Evolutionary conservation across 306 rosid genomes (phyloP).

Genomic region (barrel medic (Medicago truncatula)): MtrunA17r5.0-ANR NC_053048.1:34403001-34403500

Average conservation of each 20-base stretch:
- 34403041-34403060: constrained; percentile 8
- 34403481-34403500: not conserved
- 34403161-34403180: constrained; percentile 6
- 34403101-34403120: constrained; percentile 9
- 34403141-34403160: constrained; percentile 1
- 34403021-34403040: constrained; percentile 37
- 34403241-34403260: not conserved
- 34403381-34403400: too few relatives aligned
- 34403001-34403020: constrained; percentile 95
- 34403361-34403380: not conserved
- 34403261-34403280: not conserved
- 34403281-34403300: too few relatives aligned
- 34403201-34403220: not conserved
- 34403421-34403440: not conserved
- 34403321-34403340: too few relatives aligned
- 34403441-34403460: not conserved
- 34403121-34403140: constrained; percentile 3
- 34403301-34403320: too few relatives aligned
- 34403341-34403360: not conserved
- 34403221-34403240: not conserved
- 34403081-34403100: constrained; percentile 21
- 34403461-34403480: not conserved
- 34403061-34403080: not conserved
- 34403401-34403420: not conserved
- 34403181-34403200: constrained; percentile 17